Base-by-base conservation (phyloP, 495 filamentous ascomycete genomes). In the Peziza echinospora region DNA sequence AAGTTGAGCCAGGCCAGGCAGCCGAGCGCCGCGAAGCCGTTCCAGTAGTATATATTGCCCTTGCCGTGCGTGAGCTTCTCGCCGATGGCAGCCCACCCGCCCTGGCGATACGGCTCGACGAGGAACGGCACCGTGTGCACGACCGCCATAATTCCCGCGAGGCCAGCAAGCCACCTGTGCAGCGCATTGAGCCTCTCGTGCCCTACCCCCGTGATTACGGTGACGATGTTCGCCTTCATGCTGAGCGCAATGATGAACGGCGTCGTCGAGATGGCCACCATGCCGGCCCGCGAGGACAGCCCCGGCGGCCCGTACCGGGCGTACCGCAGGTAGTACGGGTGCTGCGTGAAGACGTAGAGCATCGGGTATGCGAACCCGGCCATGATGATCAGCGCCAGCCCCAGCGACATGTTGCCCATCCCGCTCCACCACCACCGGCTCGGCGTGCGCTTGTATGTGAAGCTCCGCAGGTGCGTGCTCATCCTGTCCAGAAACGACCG, bases 171-270 rank as follows among this genome's bases (percentile, higher is more conserved):
- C 89, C 89, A 96, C 50, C 87, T 77, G 65, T 96, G 87, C 47
- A 96, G 69, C 24, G 91, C 83, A 53, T 93, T 93, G 45, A 96
- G 69, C 23, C 89, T 69, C 64, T 96, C 87, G 43, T 87, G 87
- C 4, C 84, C 80, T 53, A 96, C 84, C 9, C 87, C 87, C 5
- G 86, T 93, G 49, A 93, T 64, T 51, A 91, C 62, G 4, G 76
- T 78, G 42, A 96, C 75, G 21, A 93, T 52, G 61, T 94, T 96
- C 16, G 83, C 78, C 61, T 94, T 93, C 67, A 84, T 91, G 57
- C 80, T 83, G 11, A 86, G 73, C 5, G 79, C 85, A 19, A 93
- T 62, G 46, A 94, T 85, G 82, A 86, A 96, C 5, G 87, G 87
- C 21, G 87, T 78, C 80, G 93, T 81, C 22, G 87, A 81, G 16